Evolutionary conservation across 1,139 yeast genomes (phyloP).

Genomic region (Magnusiomyces suaveolens): DNA sequence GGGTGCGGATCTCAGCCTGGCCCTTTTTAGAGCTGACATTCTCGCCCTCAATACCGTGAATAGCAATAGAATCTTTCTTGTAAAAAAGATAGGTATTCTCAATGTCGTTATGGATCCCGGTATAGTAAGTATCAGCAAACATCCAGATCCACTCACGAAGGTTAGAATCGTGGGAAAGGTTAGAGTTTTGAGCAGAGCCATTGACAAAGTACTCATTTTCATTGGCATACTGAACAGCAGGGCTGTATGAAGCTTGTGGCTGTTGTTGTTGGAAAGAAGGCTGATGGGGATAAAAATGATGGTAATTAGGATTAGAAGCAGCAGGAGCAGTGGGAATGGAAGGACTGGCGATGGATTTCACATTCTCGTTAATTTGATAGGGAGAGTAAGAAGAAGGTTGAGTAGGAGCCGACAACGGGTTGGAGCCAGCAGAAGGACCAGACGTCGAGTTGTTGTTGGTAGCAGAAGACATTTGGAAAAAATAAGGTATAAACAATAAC

Average conservation of each 20-base stretch:
- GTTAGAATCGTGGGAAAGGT: not conserved
- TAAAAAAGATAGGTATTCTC: conserved; percentile 25
- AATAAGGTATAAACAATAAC: not conserved
- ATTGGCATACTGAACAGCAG: not conserved
- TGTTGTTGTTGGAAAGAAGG: not conserved
- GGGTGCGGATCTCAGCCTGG: conserved; percentile 29
- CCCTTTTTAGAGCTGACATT: conserved; percentile 24
- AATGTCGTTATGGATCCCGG: conserved; percentile 30
- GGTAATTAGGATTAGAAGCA: not conserved
- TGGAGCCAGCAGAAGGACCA: not conserved
- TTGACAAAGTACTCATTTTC: not conserved
- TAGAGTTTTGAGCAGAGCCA: not conserved
- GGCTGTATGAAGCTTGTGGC: not conserved
- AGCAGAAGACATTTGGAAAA: not conserved
- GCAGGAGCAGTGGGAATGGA: not conserved
- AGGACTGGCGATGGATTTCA: not conserved
- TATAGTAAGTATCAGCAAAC: conserved; percentile 36
- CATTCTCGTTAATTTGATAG: not conserved
- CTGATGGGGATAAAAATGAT: not conserved
- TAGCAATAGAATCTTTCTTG: conserved; percentile 29
- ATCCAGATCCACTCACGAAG: conserved; percentile 33
- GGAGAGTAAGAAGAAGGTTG: not conserved
- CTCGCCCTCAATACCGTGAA: conserved; percentile 34
- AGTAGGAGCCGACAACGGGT: not conserved
- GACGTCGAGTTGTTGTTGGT: not conserved